Evolutionary conservation across 192 early-diverging fungal genomes (phyloP).

Genomic region (Coemansia sp.): DNA sequence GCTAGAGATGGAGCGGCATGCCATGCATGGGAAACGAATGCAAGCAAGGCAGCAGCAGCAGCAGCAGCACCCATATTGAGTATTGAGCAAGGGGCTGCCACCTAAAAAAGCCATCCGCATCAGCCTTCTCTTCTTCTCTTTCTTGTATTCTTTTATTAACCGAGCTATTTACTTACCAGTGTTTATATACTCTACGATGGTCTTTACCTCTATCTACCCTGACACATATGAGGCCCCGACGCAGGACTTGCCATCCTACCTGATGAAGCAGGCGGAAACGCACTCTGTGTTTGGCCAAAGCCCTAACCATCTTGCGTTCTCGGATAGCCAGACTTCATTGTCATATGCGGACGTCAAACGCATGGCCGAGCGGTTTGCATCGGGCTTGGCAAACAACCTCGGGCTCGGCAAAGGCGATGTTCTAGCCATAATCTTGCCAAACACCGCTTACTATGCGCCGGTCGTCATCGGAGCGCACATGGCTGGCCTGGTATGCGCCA

Average conservation of each 20-base stretch:
- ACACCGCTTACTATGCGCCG: conserved; percentile 63
- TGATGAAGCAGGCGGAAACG: conserved; percentile 22
- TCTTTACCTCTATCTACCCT: conserved; percentile 30
- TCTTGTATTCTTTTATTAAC: neutral
- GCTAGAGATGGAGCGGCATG: too few species aligned
- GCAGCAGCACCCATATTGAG: too few species aligned
- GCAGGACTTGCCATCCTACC: conserved; percentile 43
- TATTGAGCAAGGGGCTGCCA: too few species aligned
- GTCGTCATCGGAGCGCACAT: conserved; percentile 61
- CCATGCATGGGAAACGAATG: too few species aligned
- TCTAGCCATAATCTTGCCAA: conserved; percentile 68
- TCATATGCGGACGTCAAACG: conserved; percentile 28
- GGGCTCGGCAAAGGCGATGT: conserved; percentile 66
- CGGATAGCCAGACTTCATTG: conserved; percentile 16
- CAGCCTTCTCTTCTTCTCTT: neutral
- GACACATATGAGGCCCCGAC: conserved; percentile 16
- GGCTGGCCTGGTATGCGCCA: conserved; percentile 66
- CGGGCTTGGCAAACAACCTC: conserved; percentile 43
- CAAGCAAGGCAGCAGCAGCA: too few species aligned
- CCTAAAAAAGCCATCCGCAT: too few species aligned
- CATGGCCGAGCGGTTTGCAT: conserved; percentile 24
- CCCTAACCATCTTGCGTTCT: conserved; percentile 22
- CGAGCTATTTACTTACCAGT: neutral
- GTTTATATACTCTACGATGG: conserved; percentile 16
- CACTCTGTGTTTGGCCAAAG: conserved; percentile 32